Evolutionary conservation across 1,284 basidiomycete species (phyloP).

Genomic region (Moesziomyces antarcticus): DNA sequence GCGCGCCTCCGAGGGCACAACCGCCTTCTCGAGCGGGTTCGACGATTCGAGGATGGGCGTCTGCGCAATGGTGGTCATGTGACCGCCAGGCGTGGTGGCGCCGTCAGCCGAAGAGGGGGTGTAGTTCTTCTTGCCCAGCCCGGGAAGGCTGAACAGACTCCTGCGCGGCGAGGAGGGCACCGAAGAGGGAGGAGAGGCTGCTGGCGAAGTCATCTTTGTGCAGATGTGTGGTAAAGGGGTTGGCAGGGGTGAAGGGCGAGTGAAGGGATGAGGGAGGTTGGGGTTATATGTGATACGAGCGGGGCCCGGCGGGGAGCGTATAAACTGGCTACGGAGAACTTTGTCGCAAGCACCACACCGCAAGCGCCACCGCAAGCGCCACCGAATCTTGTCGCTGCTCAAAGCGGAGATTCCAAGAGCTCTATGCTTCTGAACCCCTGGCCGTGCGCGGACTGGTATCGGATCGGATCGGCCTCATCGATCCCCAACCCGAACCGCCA

Average conservation of each 20-base stretch:
- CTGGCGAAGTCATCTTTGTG: constrained; percentile 39
- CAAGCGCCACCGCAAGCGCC: too few relatives aligned
- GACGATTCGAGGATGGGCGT: constrained; percentile 62
- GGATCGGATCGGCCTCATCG: too few relatives aligned
- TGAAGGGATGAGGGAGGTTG: neutral
- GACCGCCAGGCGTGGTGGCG: constrained; percentile 30
- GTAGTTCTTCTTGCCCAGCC: constrained; percentile 24
- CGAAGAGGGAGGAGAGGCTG: constrained; percentile 29
- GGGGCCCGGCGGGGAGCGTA: neutral
- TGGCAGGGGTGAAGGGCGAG: neutral
- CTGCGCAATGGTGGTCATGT: constrained; percentile 55
- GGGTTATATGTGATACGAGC: constrained; percentile 4
- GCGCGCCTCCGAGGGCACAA: constrained; percentile 58
- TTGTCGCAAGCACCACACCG: too few relatives aligned
- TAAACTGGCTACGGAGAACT: constrained; percentile 1
- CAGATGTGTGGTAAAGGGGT: too few relatives aligned
- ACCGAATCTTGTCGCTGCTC: too few relatives aligned
- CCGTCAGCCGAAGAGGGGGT: constrained; percentile 21
- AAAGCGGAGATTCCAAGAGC: too few relatives aligned
- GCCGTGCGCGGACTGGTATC: too few relatives aligned
- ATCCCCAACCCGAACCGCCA: too few relatives aligned
- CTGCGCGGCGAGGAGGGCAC: constrained; percentile 45
- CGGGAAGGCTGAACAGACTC: constrained; percentile 29
- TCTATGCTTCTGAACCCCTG: too few relatives aligned
- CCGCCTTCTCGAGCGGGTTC: constrained; percentile 62